Base-by-base conservation (phyloP, 768 basidiomycete genomes). In the Termitomyces sp. region DNA sequence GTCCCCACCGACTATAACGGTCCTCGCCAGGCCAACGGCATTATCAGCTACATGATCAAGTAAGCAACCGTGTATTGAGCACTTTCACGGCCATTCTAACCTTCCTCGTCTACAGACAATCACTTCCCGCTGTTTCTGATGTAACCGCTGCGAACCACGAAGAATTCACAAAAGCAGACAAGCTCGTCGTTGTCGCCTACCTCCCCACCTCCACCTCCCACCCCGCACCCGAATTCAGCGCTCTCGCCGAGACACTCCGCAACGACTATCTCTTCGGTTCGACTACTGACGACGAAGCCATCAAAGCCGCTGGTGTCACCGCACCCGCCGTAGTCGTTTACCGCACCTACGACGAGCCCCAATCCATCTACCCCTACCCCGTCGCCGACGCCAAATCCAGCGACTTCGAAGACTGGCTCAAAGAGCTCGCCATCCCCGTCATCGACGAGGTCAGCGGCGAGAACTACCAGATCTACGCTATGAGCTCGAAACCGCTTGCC, bases 41-140 rank as follows among this genome's bases (percentile, higher is more conserved):
- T 99, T 70, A 79, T 96, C 72, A 87, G 87, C 74, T 97, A 97
- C 80, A 98, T 98, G 96, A 72, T 84, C 80, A 98, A 98, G 96
- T 96, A 64, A 68, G 88, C 76, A 12, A 3, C 17, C 6, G 10
- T 50, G 20, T n/a, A 9, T 37, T 57, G 20, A 31, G 47, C 48
- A 34, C n/a, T 31, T 14, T 12, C 14, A 40, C n/a, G 20, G 25
- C 40, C 1, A 6, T 32, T 20, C 42, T 34, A 31, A 56, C 7
- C 50, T 60, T 66, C 61, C 68, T 50, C 53, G 31, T 46, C 6
- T 62, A 43, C 52, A 79, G 94, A 72, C 97, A 98, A 83, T 88
- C 93, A 9, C 85, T 98, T 17, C 97, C 97, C 9, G 95, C 97
- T 43, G 91, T 98, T 25, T 87, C 93, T 6, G 82, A 86, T 42